Base-by-base conservation (phyloP, 1,284 basidiomycete genomes). In the Melampsora americana region DNA sequence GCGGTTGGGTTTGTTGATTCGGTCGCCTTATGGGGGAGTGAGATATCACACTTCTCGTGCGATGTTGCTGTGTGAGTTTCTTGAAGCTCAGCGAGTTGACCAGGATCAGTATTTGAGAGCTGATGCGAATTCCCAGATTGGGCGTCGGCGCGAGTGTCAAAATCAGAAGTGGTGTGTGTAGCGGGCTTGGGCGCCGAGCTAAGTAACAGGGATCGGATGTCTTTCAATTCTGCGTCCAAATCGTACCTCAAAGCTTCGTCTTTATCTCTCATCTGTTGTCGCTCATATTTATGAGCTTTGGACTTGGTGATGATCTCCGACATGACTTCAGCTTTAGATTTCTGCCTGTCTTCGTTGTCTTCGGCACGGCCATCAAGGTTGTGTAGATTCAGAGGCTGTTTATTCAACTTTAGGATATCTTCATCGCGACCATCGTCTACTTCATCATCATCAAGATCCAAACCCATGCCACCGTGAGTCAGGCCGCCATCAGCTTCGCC, bases 251-350 rank as follows among this genome's bases (percentile, higher is more conserved):
- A 86, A 79, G 90, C 90, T 30, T 94, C 92, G 80, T 92, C 93
- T 79, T 90, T 86, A 79, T 95, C 92, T 79, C 89, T 89, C 83
- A 93, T 90, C 81, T 90, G 87, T 86, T 98, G 95, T 56, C 95
- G 88, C 79, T 89, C 89, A 77, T 91, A 84, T 92, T 95, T 97
- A 84, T 96, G 88, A 72, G 89, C 88, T 83, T 99, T 99, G 84
- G 93, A 95, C 84, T 99, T 99, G 16, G 93, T 92, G 67, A 99
- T 94, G 68, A 99, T 90, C 83, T 99, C 96, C 0, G 91, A 89
- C 96, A 99, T 99, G 78, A 98, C 92, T 82, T 99, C 95, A 4
- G 92, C 90, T 84, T 97, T 98, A 20, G 90, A 89, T 85, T 92
- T 95, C 83, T 93, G 93, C 78, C 89, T 86, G 65, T 87, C 87